Evolutionary conservation across 306 rosid species (phyloP).

Genomic region (Vicia villosa): DNA sequence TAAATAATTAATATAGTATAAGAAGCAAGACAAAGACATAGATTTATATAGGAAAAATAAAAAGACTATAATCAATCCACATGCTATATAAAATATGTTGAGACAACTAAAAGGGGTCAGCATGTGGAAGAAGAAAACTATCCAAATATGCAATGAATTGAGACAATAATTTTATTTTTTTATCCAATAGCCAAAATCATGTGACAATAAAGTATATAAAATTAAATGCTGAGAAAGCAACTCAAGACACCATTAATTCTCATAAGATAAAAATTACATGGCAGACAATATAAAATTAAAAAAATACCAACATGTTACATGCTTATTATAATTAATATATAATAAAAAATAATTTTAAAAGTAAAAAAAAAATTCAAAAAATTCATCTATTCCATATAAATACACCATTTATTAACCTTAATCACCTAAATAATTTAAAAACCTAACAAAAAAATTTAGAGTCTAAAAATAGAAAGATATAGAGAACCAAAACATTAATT

Average conservation of each 20-base stretch:
- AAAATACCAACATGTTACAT: too few relatives aligned
- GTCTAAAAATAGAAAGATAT: background rate
- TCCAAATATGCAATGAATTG: slow-evolving; percentile 52
- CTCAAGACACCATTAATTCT: slow-evolving; percentile 29
- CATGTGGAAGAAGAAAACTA: slow-evolving; percentile 52
- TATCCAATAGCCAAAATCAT: slow-evolving; percentile 38
- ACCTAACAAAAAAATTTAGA: too few relatives aligned
- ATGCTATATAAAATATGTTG: slow-evolving; percentile 32
- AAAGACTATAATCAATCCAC: slow-evolving; percentile 45
- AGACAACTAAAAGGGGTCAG: slow-evolving; percentile 44
- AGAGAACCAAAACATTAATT: background rate
- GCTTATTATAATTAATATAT: background rate
- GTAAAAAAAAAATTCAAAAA: too few relatives aligned
- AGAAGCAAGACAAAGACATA: slow-evolving; percentile 9
- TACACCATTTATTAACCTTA: too few relatives aligned
- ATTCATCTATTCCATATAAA: too few relatives aligned
- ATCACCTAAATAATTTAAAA: too few relatives aligned
- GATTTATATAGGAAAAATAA: background rate
- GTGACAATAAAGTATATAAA: slow-evolving; percentile 28
- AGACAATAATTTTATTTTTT: slow-evolving; percentile 48
- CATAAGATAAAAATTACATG: slow-evolving; percentile 26
- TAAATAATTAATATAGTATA: background rate
- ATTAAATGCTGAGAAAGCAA: slow-evolving; percentile 17
- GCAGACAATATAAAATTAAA: background rate
- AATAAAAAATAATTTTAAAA: background rate